A percentile compares a stretch with the other conserved stretches of the same genome.
These are phyloP conservation scores for Botrytis pseudocinerea DNA, from an alignment of 2,329 filamentous ascomycete genomes.

Conservation along the genomic window DNA sequence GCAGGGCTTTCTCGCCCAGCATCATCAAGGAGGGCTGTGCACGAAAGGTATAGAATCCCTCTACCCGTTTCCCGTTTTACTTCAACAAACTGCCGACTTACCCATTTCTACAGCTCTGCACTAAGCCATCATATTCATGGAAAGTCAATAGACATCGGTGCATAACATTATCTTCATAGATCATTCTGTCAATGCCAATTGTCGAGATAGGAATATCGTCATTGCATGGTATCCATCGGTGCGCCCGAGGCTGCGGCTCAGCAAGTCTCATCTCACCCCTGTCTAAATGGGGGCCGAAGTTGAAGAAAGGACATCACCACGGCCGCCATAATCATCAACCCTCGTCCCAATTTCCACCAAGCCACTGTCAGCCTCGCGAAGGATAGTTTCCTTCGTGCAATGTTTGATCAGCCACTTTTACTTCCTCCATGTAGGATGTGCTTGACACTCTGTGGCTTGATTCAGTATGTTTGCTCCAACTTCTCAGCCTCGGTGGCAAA, in stretches of 20 bases:
- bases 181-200: neutral
- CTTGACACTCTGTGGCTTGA: neutral
- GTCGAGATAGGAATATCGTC: neutral
- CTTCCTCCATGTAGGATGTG: neutral
- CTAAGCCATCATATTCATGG: neutral
- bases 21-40: neutral
- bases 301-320: slow-evolving; percentile 4
- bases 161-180: neutral
- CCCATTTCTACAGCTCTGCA: neutral
- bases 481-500: slow-evolving; percentile 6
- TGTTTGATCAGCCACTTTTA: neutral
- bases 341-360: neutral
- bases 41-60: neutral
- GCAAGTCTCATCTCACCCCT: slow-evolving; percentile 5
- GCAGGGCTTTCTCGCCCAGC: neutral
- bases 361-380: slow-evolving; percentile 22
- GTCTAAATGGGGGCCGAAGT: slow-evolving; percentile 16
- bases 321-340: neutral
- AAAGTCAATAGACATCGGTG: neutral
- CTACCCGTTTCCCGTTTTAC: neutral
- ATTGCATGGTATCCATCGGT: neutral
- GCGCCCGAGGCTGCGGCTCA: slow-evolving; percentile 14
- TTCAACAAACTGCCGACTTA: neutral
- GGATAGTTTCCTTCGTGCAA: neutral
- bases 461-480: neutral